phyloP scores from a whole-genome alignment of 768 basidiomycete species.

The Sarcodon sp. region DNA sequence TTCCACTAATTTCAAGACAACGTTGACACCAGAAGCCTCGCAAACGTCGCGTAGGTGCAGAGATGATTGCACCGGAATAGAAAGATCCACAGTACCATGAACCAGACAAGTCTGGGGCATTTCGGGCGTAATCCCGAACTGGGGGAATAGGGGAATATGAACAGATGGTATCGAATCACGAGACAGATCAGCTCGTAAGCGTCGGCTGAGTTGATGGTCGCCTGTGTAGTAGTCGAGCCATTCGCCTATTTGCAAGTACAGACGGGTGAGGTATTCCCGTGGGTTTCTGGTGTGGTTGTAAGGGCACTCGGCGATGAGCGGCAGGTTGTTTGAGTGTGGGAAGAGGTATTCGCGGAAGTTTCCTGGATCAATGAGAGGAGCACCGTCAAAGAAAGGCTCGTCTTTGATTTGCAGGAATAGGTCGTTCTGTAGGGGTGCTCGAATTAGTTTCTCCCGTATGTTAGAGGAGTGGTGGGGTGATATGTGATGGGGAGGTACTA shows the following conservation, averaged over 20 bases:
- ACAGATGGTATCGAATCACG: no score
- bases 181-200: conserved; percentile 15
- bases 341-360: conserved; percentile 35
- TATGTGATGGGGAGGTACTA: background rate
- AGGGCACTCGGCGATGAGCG: conserved; percentile 25
- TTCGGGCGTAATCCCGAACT: conserved; percentile 19
- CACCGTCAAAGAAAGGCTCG: conserved; percentile 36
- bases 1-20: conserved; percentile 23
- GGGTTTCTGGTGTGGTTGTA: conserved; percentile 48
- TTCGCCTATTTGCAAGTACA: conserved; percentile 47
- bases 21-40: conserved; percentile 20
- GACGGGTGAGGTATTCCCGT: conserved; percentile 41
- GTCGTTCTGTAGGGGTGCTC: conserved; percentile 22
- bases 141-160: conserved; percentile 31
- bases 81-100: conserved; percentile 35
- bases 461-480: background rate
- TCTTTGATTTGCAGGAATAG: conserved; percentile 38
- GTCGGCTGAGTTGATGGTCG: conserved; percentile 22
- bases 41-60: conserved; percentile 21
- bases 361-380: conserved; percentile 39
- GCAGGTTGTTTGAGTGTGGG: conserved; percentile 20
- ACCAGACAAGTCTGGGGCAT: conserved; percentile 36
- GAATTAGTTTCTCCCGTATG: no score
- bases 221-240: conserved; percentile 49
- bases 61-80: conserved; percentile 30